Evolutionary conservation across 2,329 filamentous ascomycete species (phyloP), one percentile per base, ranked within the genome.

Genomic region (Colletotrichum theobromicola): DNA sequence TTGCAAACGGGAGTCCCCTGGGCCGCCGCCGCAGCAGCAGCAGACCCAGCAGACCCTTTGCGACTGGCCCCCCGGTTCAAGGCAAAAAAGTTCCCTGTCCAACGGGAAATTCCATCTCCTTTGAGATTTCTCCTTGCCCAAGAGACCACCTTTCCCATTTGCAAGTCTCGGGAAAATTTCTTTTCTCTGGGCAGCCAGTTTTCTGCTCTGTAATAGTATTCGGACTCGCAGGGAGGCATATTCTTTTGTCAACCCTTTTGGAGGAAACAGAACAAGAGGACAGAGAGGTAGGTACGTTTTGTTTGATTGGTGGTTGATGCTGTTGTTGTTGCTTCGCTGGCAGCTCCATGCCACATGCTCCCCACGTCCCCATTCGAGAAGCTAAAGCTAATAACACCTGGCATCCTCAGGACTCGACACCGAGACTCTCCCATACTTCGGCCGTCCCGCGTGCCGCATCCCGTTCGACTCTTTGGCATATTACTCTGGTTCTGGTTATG

Each of bases 401-500:
- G 68, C 72, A 72, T 67, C 68, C 72, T 53, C 68, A 72, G 72
- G 28, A 21, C 46, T 63, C 63, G n/a, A 63, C 32, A n/a, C 55
- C 67, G 37, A 66, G 30, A 66, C 28, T 61, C 67, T 42, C 12
- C 57, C 24, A 61, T 34, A 57, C 24, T 67, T 46, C 42, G 68
- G 68, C 72, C 63, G 58, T 67, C 28, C 58, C 35, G 61, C 68
- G 68, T 34, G 72, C 63, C 68, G 68, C 46, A 55, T 37, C 21
- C 21, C 30, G 18, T 67, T 67, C 32, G 10, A 21, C 16, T 53
- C 30, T 32, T 35, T 13, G 34, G 18, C 26, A 30, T 50, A 62
- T n/a, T 57, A 50, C 46, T 15, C 57, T 63, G 70, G 65, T 42
- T 42, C 32, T 28, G 35, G 61, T 63, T 70, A 86, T 87, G 86